Evolutionary conservation across 805 yeast genomes (phyloP).

Genomic region (Candida germanica): DNA sequence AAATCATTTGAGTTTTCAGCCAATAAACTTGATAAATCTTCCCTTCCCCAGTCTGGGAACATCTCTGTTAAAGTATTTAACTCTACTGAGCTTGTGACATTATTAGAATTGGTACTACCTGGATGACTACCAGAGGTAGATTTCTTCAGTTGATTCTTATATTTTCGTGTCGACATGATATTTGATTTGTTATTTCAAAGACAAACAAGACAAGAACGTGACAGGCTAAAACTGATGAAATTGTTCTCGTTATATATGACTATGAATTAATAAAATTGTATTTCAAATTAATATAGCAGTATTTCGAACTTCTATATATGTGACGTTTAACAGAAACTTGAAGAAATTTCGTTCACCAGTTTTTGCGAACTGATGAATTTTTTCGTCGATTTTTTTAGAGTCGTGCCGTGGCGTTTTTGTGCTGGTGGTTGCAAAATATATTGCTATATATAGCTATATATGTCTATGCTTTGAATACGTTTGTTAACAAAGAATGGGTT

Average conservation of each 20-base stretch:
- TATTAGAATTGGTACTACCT: slow-evolving; percentile 2
- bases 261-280: background rate
- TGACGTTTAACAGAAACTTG: background rate
- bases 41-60: slow-evolving; percentile 92
- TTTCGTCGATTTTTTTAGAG: slow-evolving; percentile 10
- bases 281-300: too few relatives aligned
- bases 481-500: background rate
- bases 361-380: slow-evolving; percentile 7
- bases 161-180: slow-evolving; percentile 30
- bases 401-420: too few relatives aligned
- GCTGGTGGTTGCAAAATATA: too few relatives aligned
- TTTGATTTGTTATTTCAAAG: background rate
- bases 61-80: slow-evolving; percentile 70
- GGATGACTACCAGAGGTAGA: slow-evolving; percentile 22
- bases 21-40: slow-evolving; percentile 74
- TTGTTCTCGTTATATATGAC: background rate
- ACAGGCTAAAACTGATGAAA: too few relatives aligned
- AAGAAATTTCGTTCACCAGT: slow-evolving; percentile 3
- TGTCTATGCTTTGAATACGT: too few relatives aligned
- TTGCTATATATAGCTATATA: too few relatives aligned
- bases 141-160: slow-evolving; percentile 48
- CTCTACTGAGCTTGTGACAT: slow-evolving; percentile 17
- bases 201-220: background rate
- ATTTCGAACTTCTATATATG: background rate
- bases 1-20: slow-evolving; percentile 70